phyloP scores from a whole-genome alignment of 75 land plant species.

The Picea sitchensis region DNA sequence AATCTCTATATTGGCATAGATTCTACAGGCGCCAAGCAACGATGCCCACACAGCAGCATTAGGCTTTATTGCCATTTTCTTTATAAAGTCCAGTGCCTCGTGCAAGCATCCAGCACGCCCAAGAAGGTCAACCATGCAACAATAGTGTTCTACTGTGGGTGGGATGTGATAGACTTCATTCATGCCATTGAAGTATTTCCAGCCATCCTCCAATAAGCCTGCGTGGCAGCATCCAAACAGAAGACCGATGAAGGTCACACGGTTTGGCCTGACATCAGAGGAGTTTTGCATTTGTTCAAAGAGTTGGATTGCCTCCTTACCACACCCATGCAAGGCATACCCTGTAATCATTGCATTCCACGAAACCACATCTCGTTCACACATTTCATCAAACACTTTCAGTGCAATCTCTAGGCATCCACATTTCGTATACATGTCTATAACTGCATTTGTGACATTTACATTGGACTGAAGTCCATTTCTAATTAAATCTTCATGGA shows the following conservation, averaged over 20 bases:
- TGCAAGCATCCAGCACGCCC: slow-evolving; percentile 21
- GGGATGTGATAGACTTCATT: slow-evolving; percentile 1
- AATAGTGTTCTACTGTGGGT: slow-evolving; percentile 17
- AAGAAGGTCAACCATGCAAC: slow-evolving; percentile 29
- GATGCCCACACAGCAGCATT: slow-evolving; percentile 13
- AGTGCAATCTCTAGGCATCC: slow-evolving; percentile 19
- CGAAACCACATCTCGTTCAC: slow-evolving; percentile 12
- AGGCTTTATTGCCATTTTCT: slow-evolving; percentile 14
- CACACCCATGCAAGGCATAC: slow-evolving; percentile 18
- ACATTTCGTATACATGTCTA: slow-evolving; percentile 32
- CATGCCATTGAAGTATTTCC: slow-evolving; percentile 14
- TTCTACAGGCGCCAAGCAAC: slow-evolving; percentile 15
- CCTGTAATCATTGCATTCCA: slow-evolving; percentile 24
- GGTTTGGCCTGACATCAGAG: slow-evolving; percentile 31
- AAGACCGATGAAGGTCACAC: slow-evolving; percentile 23
- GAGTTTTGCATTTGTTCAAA: slow-evolving; percentile 20
- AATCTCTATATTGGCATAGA: slow-evolving; percentile 10
- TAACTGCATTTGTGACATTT: slow-evolving; percentile 13
- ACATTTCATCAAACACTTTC: slow-evolving; percentile 24
- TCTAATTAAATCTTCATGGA: slow-evolving; percentile 17
- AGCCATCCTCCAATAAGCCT: slow-evolving; percentile 13
- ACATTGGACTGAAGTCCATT: slow-evolving; percentile 9
- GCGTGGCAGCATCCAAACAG: slow-evolving; percentile 26
- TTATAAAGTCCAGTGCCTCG: slow-evolving; percentile 19
- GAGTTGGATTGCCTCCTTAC: slow-evolving; percentile 4